A percentile compares a stretch with the other conserved stretches of the same genome.
Conservation (phyloP, 2,329 filamentous ascomycete genomes). For the Clonostachys rosea region DNA sequence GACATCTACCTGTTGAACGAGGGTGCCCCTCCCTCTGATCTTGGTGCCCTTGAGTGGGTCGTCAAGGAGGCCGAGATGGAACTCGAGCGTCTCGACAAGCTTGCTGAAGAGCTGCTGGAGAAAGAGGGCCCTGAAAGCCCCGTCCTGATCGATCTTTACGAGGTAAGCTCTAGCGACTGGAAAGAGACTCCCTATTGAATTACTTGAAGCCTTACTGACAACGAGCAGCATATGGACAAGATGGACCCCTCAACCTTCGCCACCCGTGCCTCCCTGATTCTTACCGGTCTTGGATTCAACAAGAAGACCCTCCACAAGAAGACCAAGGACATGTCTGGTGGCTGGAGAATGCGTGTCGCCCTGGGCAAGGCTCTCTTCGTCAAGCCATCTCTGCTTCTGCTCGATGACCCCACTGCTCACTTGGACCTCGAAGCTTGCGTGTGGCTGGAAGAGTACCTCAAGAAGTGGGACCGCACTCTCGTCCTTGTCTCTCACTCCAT, state of each 20-base stretch:
- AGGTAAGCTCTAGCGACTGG: constrained; percentile 56
- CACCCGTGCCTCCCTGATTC: constrained; percentile 90
- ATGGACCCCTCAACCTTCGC: constrained; percentile 98
- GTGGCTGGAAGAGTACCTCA: constrained; percentile 99
- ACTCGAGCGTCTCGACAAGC: constrained; percentile 81
- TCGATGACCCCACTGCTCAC: constrained; percentile 98
- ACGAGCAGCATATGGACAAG: constrained; percentile 81
- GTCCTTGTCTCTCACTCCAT: constrained; percentile 95
- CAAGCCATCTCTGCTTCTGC: constrained; percentile 89
- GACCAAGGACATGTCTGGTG: constrained; percentile 99
- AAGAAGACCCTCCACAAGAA: constrained; percentile 97
- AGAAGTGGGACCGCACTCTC: constrained; percentile 98
- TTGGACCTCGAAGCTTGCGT: constrained; percentile 99
- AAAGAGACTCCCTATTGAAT: neutral
- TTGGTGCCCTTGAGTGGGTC: constrained; percentile 95
- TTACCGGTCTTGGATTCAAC: constrained; percentile 99
- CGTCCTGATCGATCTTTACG: constrained; percentile 89
- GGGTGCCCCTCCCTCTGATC: constrained; percentile 82
- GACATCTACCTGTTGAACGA: constrained; percentile 99
- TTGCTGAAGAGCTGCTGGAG: constrained; percentile 88
- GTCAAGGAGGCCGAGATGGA: constrained; percentile 91
- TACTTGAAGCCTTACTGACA: constrained; percentile 10
- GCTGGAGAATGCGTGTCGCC: constrained; percentile 99
- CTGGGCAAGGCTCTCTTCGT: constrained; percentile 97
- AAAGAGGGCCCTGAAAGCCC: constrained; percentile 88